Base-by-base conservation (phyloP, 768 basidiomycete species). In the Coprinopsis sp. region DNA sequence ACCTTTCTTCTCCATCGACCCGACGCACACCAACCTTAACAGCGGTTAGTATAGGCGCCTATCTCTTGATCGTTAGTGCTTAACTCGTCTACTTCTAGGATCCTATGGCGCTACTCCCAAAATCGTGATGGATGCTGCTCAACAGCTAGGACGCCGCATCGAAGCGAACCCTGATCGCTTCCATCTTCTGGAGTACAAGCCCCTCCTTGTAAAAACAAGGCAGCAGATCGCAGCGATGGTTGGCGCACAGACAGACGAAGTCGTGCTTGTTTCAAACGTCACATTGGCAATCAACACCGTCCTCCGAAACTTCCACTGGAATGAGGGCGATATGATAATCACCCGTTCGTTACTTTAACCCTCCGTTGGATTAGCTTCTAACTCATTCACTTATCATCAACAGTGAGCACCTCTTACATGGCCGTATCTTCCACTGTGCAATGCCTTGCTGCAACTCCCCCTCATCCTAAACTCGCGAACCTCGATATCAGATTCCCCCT, bases 241-340 rank as follows among this genome's bases (percentile, higher is more conserved):
- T 6, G 76, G 74, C 1, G 69, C 72, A 0, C 56, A 73, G 0
- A 58, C 55, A n/a, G 74, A 82, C 37, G 84, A 85, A 55, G 66
- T 77, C n/a, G 78, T 84, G 12, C 63, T 79, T 8, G 74, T 82
- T 0, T 62, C 73, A 0, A 87, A 87, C 53, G 74, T 84, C 0
- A 81, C 81, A 0, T 70, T 77, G 52, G 85, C 77, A 1, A 54
- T 91, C 33, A 81, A 82, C 52, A 86, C 80, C 4, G 66, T 91
- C 40, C 60, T 88, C 23, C 65, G 73, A 36, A 88, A 87, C 47
- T 68, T 91, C 22, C 66, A 74, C 27, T 88, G 84, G 84, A 65
- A 74, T 29, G 59, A 76, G 42, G 80, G 77, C 0, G 89, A 91
- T 60, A 64, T 84, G 6, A 70, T 92, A 42, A 63, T 90, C 33